Percentiles rank a stretch among this genome's conserved stretches.
Evolutionary conservation across 2,329 filamentous ascomycete species (phyloP).

Genomic region (Calonectria montana): DNA sequence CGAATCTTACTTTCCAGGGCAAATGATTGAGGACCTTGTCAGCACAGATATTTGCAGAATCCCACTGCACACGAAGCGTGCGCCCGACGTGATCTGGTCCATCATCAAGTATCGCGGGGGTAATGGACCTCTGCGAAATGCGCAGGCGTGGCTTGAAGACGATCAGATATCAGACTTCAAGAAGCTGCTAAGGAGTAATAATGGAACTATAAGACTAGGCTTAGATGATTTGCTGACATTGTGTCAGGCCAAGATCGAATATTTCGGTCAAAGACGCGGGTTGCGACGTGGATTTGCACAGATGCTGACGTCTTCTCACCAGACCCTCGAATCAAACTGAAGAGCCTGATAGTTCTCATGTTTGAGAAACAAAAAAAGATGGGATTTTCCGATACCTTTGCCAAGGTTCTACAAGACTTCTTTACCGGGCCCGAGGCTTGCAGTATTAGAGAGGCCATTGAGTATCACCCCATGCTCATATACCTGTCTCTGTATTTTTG

Average conservation of each 20-base stretch:
- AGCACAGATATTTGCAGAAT: background rate
- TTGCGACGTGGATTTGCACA: slow-evolving; percentile 15
- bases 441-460: slow-evolving; percentile 5
- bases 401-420: background rate
- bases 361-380: background rate
- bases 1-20: background rate
- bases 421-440: background rate
- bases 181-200: background rate
- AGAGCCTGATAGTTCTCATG: slow-evolving; percentile 5
- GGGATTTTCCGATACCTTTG: background rate
- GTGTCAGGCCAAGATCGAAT: background rate
- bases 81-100: slow-evolving; percentile 11
- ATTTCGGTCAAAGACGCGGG: slow-evolving; percentile 1
- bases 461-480: slow-evolving; percentile 11
- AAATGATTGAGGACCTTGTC: background rate
- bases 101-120: slow-evolving; percentile 18
- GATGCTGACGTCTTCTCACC: background rate
- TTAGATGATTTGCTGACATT: background rate
- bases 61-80: background rate
- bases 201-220: too few species aligned
- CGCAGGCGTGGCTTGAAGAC: background rate
- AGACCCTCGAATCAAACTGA: background rate
- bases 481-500: slow-evolving; percentile 6
- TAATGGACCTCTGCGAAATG: background rate
- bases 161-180: background rate